Base-by-base conservation (phyloP, 2,329 filamentous ascomycete genomes). In the Calonectria ilicicola region DNA sequence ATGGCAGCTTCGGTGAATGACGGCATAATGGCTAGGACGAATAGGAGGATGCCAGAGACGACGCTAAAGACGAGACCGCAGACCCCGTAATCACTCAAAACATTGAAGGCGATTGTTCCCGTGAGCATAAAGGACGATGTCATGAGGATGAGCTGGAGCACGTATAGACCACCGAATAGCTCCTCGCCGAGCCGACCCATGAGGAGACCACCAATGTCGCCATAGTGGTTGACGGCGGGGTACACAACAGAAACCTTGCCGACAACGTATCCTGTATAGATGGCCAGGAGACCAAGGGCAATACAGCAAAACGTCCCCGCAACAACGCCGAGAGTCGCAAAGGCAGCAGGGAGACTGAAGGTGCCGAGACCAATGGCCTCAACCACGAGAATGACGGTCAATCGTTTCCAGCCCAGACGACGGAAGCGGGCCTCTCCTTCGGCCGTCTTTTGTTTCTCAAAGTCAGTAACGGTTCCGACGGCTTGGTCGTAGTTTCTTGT, bases 51-150 rank as follows among this genome's bases (percentile, higher is more conserved):
- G 26, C 80, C 82, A 5, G 83, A 83, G n/a, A 83, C 80, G 44
- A 85, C 76, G n/a, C 81, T 80, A 63, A 85, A 85, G 65, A 82
- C 81, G 42, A 85, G 75, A 53, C 81, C 81, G 76, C 84, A 85
- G 2, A 79, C 72, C 51, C 78, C 88, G 76, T 92, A 86, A 2
- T 88, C 81, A 2, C 90, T 91, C 65, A 93, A 83, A 27, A 86
- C 89, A 75, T 91, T 91, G 82, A 93, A 88, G 74, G 91, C 91
- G 75, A 93, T 90, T 23, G 87, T 87, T 76, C 93, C 93, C 0
- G 91, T 92, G 67, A 93, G 84, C 49, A 92, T 84, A 81, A 94
- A 92, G 27, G 90, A 91, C 17, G 88, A 90, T 84, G 91, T 90
- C 80, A 92, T 88, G 83, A 93, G 93, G 49, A 92, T 82, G n/a